Base-by-base conservation (phyloP, 805 yeast genomes). In the Saccharomycopsis sp. region DNA sequence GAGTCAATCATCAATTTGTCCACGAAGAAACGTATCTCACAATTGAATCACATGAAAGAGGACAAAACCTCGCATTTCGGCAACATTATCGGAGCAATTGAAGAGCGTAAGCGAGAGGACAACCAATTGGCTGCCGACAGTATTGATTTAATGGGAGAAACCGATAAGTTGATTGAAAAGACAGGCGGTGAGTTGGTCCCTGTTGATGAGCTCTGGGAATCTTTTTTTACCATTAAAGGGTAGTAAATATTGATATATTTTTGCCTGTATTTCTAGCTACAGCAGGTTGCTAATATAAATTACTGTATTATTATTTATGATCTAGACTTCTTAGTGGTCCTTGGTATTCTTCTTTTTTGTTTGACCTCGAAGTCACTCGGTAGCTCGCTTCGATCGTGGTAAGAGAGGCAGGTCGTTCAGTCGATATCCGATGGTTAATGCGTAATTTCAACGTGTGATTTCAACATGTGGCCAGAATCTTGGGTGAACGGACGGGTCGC, bases 1-100 rank as follows among this genome's bases (percentile, higher is more conserved):
- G 97, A 93, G 68, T 86, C 89, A 52, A 88, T 94, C 52, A 81
- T 89, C 38, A 71, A 81, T n/a, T 69, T 87, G 56, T 79, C 90
- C 0, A 83, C 91, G 0, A 77, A 80, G 60, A 83, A 81, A 64
- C 73, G 94, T 53, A 64, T 85, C 14, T 75, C 74, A 58, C 75
- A 75, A 63, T 66, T 72, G 54, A 68, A 68, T 8, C 63, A 72
- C 65, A 42, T 66, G 65, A 42, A 65, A 66, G 52, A 69, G 67
- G 52, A 64, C 53, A 17, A 56, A 12, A 19, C 41, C n/a, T 53
- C 56, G 29, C 63, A 55, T 42, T 56, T 52, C 23, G 47, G 34
- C 2, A 38, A 57, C 25, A 15, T 49, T 41, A 53, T 63, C 52
- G 58, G 47, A 57, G 56, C 54, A 20, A 24, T 52, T 19, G 56